Evolutionary conservation across 305 asterid genomes (phyloP), one percentile per base, ranked within the genome.

Genomic region (Caryopteris hybrid): DNA sequence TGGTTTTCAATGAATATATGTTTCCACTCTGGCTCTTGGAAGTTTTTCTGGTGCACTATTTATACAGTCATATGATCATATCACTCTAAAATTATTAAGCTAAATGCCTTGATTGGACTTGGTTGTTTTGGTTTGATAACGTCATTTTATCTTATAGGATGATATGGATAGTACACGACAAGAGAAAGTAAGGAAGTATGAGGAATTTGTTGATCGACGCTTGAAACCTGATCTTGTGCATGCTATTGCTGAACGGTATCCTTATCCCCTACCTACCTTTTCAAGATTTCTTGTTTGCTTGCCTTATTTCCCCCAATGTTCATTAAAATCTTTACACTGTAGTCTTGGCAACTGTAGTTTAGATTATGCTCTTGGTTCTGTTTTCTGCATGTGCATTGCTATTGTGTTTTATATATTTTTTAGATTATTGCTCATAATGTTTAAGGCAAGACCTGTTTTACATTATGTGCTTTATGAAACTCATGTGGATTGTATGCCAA

Each of bases 211-310:
- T 11, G 96, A 92, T 68, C 71, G 62, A 31, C 92, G 97, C 52
- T 63, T 92, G 81, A 92, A 92, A 83, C 98, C 97, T 55, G 94
- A 86, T 83, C 95, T 92, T 23, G 86, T 88, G 22, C 86, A 56
- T 27, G 96, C 97, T 72, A 83, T 86, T 63, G 92, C 84, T 78
- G 80, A 92, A 73, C 77, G 98, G 98, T 89, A 67, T 11, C 20
- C 34, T 36, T 3, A 43, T 67, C n/a, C 41, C 38, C 56, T 6
- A 9, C 39, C 64, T 18, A n/a, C 3, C 23, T 21, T 61, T 46
- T 36, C 4, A 25, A 18, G 51, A 68, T 61, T 47, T 54, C 8
- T 72, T 66, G 41, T 16, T 57, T n/a, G n/a, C n/a, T n/a, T n/a
- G n/a, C n/a, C n/a, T n/a, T n/a, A n/a, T n/a, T n/a, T n/a, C n/a